Base-by-base conservation (phyloP, 2,329 filamentous ascomycete genomes). In the Parafenestella ontariensis region DNA sequence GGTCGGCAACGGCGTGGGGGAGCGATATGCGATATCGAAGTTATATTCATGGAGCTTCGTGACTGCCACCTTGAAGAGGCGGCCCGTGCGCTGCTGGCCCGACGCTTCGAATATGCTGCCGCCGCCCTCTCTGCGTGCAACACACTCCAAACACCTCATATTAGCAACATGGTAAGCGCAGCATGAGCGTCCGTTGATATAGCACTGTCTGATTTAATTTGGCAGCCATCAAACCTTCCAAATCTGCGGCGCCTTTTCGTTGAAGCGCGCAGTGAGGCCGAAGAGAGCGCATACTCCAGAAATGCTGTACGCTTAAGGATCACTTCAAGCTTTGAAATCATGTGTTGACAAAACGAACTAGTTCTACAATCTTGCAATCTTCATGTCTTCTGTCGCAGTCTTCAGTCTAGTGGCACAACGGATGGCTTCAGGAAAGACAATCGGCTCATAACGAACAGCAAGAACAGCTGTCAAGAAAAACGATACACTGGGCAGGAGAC, bases 291-390 rank as follows among this genome's bases (percentile, higher is more conserved):
- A 56, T 95, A 98, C 65, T 98, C 95, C 13, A 85, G 95, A 64
- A 96, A 89, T 77, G 95, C 95, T 47, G 95, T 97, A 80, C 71
- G 90, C 51, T 52, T 46, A 1, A 45, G n/a, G 20, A 34, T 24
- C 5, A 2, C 5, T 31, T 10, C 11, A 31, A n/a, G 23, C 5
- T 46, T 23, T 52, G 18, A 21, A 46, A 42, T 43, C 29, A 6
- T 7, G 10, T 37, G 37, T 40, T 47, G 28, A 58, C 23, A 17
- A 17, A n/a, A 8, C 3, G 11, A 23, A 9, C 33, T 68, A 96
- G 95, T 99, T 99, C 76, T 99, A 99, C 79, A 98, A 99, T 70
- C 87, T 96, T 0, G 92, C 97, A 1, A 82, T 98, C 2, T 99
- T 98, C 79, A 94, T 99, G 83, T 95, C 93, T 21, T 97, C 95